phyloP scores from a whole-genome alignment of 805 yeast species.

The Wickerhamomyces xylosicus region DNA sequence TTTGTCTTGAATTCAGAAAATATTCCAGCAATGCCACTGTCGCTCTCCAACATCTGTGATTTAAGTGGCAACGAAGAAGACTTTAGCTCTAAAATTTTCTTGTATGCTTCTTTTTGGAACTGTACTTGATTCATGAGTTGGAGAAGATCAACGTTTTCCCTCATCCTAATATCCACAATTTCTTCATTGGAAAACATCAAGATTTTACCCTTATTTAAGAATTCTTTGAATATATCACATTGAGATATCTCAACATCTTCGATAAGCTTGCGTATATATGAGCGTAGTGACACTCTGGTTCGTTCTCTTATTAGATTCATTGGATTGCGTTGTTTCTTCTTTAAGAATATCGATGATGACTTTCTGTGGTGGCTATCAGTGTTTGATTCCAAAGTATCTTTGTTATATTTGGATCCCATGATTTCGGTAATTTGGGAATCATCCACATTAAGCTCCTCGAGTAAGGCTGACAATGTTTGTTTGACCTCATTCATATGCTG shows the following conservation, averaged over 20 bases:
- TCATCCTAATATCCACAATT: conserved; percentile 40
- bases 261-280: conserved; percentile 49
- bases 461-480: no score
- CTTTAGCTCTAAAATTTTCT: conserved; percentile 43
- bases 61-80: conserved; percentile 52
- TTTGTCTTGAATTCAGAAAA: conserved; percentile 58
- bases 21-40: conserved; percentile 46
- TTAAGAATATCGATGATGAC: no score
- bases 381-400: not conserved
- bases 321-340: no score
- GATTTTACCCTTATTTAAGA: conserved; percentile 35
- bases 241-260: conserved; percentile 45
- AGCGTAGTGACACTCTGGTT: conserved; percentile 66
- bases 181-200: conserved; percentile 31
- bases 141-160: conserved; percentile 55
- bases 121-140: conserved; percentile 52
- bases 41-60: conserved; percentile 35
- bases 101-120: conserved; percentile 63
- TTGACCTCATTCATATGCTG: no score
- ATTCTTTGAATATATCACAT: conserved; percentile 40
- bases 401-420: no score
- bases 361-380: no score
- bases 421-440: no score
- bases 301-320: conserved; percentile 54
- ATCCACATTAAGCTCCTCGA: no score